Evolutionary conservation across 805 yeast genomes (phyloP).

Genomic region (Jamesozyma jinghongensis): DNA sequence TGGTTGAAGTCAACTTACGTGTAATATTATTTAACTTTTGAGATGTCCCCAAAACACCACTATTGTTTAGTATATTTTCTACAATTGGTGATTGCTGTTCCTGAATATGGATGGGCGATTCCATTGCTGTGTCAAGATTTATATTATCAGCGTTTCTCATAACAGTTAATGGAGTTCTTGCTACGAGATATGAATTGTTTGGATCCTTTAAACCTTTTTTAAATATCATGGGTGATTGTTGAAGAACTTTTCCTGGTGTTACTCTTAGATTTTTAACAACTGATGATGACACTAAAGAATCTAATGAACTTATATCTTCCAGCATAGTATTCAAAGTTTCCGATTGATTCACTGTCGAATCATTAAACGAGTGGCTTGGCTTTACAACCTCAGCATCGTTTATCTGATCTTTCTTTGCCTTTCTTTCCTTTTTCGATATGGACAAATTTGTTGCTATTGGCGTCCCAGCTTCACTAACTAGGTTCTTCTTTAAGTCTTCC

Average conservation of each 20-base stretch:
- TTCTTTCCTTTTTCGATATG: too few species aligned
- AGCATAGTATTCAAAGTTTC: slow-evolving; percentile 9
- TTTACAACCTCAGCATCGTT: not conserved
- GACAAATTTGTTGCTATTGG: too few species aligned
- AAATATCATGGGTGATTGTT: slow-evolving; percentile 20
- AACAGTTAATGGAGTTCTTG: not conserved
- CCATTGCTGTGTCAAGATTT: not conserved
- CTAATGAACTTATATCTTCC: slow-evolving; percentile 20
- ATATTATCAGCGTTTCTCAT: not conserved
- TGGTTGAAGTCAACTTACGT: not conserved
- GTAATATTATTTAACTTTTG: not conserved
- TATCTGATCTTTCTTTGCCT: not conserved
- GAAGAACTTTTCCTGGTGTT: slow-evolving; percentile 9
- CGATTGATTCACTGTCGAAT: not conserved
- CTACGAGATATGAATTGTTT: not conserved
- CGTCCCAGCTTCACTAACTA: too few species aligned
- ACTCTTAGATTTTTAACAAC: slow-evolving; percentile 14
- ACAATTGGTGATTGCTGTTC: not conserved
- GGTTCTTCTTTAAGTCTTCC: too few species aligned
- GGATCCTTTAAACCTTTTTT: slow-evolving; percentile 43
- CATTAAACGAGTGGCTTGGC: not conserved
- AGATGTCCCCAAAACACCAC: not conserved
- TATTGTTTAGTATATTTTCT: not conserved
- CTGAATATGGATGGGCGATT: not conserved
- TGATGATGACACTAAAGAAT: slow-evolving; percentile 24